A percentile compares a stretch with the other conserved stretches of the same genome.
Evolutionary conservation across 1,284 basidiomycete species (phyloP).

Genomic region (Cryptococcus sp.): DNA sequence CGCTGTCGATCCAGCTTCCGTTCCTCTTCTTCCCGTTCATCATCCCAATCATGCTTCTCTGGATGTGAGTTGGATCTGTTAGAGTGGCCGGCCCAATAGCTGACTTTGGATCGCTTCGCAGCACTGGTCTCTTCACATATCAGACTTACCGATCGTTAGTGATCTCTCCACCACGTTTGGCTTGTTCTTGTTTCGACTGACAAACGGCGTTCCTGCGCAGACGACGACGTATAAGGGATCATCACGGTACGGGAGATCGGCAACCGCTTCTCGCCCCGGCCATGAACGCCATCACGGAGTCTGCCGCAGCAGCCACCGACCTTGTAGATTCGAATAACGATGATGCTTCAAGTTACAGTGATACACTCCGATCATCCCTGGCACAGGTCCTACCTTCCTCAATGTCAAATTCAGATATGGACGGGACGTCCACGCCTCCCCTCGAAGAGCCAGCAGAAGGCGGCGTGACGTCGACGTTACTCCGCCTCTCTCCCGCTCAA

Average conservation of each 20-base stretch:
- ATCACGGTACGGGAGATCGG: background rate
- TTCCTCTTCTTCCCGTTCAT: conserved; percentile 36
- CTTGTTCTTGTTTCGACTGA: background rate
- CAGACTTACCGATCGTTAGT: conserved; percentile 1
- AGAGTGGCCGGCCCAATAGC: background rate
- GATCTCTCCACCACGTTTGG: too few relatives aligned
- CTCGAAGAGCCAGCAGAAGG: conserved; percentile 11
- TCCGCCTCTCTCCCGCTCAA: conserved; percentile 36
- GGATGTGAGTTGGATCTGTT: conserved; percentile 25
- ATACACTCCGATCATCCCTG: too few relatives aligned
- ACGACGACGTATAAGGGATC: background rate
- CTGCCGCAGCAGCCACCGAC: background rate
- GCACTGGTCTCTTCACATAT: background rate
- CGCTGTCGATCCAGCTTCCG: conserved; percentile 17
- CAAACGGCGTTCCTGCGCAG: background rate
- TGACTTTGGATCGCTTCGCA: background rate
- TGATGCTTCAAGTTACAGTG: too few relatives aligned
- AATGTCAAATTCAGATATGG: background rate
- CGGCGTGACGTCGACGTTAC: conserved; percentile 6
- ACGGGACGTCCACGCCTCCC: conserved; percentile 14
- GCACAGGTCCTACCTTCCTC: background rate
- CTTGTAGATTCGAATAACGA: too few relatives aligned
- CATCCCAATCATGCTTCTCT: conserved; percentile 33
- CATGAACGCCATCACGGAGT: background rate
- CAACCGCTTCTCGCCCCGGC: background rate